Evolutionary conservation across 768 basidiomycete species (phyloP).

Genomic region (Roridomyces roridus): DNA sequence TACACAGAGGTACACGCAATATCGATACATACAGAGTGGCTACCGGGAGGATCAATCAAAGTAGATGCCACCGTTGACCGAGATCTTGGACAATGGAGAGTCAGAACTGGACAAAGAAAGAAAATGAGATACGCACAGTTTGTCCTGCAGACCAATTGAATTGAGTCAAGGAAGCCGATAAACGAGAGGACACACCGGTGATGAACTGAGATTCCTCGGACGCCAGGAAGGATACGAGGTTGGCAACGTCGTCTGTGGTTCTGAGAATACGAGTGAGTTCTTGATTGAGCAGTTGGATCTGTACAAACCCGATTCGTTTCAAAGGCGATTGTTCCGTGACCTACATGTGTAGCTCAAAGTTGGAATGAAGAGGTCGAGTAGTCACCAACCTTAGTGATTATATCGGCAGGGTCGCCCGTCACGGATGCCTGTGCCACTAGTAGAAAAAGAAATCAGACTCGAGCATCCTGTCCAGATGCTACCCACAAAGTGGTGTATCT

Average conservation of each 20-base stretch:
- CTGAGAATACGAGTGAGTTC: not conserved
- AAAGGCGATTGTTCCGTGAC: not conserved
- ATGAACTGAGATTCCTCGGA: slow-evolving; percentile 34
- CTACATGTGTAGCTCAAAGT: not conserved
- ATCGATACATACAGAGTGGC: too few species aligned
- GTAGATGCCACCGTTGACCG: slow-evolving; percentile 6
- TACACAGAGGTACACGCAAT: too few species aligned
- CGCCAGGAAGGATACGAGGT: slow-evolving; percentile 38
- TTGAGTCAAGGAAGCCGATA: not conserved
- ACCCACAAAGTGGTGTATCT: slow-evolving; percentile 21
- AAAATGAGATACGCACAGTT: not conserved
- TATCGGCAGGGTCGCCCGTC: slow-evolving; percentile 8
- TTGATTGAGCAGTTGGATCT: not conserved
- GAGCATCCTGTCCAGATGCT: not conserved
- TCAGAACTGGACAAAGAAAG: not conserved
- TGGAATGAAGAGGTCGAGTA: not conserved
- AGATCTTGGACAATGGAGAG: not conserved
- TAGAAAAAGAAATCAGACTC: not conserved
- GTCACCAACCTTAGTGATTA: slow-evolving; percentile 5
- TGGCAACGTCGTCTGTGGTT: slow-evolving; percentile 30
- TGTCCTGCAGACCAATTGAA: not conserved
- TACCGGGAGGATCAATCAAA: not conserved
- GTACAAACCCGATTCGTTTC: not conserved
- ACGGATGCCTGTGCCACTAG: slow-evolving; percentile 3
- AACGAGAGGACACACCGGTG: slow-evolving; percentile 31